phyloP scores from a whole-genome alignment of 2,329 filamentous ascomycete genomes.

The Pseudovirgaria hyperparasitica region DNA sequence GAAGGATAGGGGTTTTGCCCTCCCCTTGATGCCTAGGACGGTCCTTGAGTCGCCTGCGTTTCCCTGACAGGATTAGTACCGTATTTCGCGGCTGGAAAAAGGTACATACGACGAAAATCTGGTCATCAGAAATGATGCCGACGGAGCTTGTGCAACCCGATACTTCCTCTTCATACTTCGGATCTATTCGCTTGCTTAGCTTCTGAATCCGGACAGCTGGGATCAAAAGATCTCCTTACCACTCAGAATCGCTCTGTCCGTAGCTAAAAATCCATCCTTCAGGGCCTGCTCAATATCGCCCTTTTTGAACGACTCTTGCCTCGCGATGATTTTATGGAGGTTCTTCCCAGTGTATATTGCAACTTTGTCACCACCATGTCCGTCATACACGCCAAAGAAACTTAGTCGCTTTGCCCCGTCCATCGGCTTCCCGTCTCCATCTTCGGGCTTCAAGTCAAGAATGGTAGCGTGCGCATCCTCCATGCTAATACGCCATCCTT shows the following conservation, averaged over 20 bases:
- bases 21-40: constrained; percentile 89
- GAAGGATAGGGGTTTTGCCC: constrained; percentile 95
- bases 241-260: constrained; percentile 87
- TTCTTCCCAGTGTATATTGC: constrained; percentile 86
- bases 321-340: constrained; percentile 85
- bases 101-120: constrained; percentile 81
- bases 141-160: constrained; percentile 96
- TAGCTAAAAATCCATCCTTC: constrained; percentile 94
- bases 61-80: constrained; percentile 44
- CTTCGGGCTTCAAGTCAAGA: constrained; percentile 66
- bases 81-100: not conserved
- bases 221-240: constrained; percentile 43
- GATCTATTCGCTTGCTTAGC: constrained; percentile 48
- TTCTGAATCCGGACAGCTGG: constrained; percentile 4
- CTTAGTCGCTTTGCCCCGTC: constrained; percentile 56
- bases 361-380: constrained; percentile 93
- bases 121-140: constrained; percentile 74
- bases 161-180: constrained; percentile 93
- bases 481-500: constrained; percentile 99
- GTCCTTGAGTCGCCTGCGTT: constrained; percentile 95
- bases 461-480: constrained; percentile 88
- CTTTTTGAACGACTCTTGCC: constrained; percentile 85
- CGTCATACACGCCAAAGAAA: constrained; percentile 97
- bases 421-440: constrained; percentile 35
- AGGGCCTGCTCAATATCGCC: constrained; percentile 90